phyloP scores from a whole-genome alignment of 2,329 filamentous ascomycete genomes.

The Aspergillus flavus region DNA sequence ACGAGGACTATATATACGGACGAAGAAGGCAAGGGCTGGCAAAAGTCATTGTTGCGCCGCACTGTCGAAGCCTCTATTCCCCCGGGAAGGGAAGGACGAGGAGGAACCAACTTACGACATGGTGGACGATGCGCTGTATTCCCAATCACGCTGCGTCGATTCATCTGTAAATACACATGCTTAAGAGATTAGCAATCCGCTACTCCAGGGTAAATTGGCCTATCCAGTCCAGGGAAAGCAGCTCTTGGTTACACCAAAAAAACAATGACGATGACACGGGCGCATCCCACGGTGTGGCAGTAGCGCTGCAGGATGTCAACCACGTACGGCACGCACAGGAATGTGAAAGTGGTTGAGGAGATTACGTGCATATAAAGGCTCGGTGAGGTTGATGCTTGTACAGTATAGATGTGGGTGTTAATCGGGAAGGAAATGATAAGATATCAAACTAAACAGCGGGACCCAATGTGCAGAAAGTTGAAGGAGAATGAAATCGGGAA shows the following conservation, averaged over 20 bases:
- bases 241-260: constrained; percentile 38
- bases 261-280: constrained; percentile 38
- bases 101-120: constrained; percentile 43
- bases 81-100: constrained; percentile 16
- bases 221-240: constrained; percentile 34
- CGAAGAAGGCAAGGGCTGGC: neutral
- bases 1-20: constrained; percentile 4
- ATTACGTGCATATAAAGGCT: constrained; percentile 8
- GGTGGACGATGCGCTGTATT: constrained; percentile 36
- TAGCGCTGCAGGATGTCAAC: constrained; percentile 29
- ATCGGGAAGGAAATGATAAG: neutral
- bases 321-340: constrained; percentile 6
- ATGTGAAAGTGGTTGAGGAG: constrained; percentile 6
- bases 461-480: too few species aligned
- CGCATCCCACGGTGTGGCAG: constrained; percentile 37
- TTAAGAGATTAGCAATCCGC: constrained; percentile 39
- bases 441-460: neutral
- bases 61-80: constrained; percentile 1
- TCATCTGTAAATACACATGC: constrained; percentile 44
- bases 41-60: neutral
- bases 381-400: constrained; percentile 8
- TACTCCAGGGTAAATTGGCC: constrained; percentile 32
- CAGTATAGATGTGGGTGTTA: constrained; percentile 6
- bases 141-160: constrained; percentile 39
- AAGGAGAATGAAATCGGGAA: neutral